These are phyloP conservation scores for Hypomyces perniciosus DNA, from an alignment of 2,329 filamentous ascomycete genomes.

Conservation along the genomic window DNA sequence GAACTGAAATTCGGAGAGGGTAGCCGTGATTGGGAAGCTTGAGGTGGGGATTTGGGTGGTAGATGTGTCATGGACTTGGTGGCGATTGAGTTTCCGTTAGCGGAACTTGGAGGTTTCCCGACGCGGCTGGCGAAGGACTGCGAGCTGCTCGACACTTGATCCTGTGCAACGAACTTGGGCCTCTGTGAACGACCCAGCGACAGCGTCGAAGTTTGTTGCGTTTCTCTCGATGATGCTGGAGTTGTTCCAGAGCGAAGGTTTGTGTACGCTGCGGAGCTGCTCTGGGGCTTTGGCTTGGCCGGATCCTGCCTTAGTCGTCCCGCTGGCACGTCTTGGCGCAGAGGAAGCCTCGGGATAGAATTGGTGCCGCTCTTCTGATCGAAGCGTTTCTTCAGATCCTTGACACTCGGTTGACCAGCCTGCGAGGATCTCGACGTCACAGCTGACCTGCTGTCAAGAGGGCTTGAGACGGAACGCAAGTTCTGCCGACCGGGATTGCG, in stretches of 20 bases:
- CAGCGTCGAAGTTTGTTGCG: constrained; percentile 6
- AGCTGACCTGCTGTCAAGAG: constrained; percentile 39
- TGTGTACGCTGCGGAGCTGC: constrained; percentile 36
- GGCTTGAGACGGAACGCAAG: constrained; percentile 51
- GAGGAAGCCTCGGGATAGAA: constrained; percentile 31
- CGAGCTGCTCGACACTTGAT: constrained; percentile 46
- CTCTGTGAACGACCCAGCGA: constrained; percentile 36
- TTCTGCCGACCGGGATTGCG: constrained; percentile 37
- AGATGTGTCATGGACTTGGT: constrained; percentile 31
- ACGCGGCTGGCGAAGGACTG: constrained; percentile 57
- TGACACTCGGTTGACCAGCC: constrained; percentile 60
- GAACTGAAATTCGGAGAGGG: constrained; percentile 29
- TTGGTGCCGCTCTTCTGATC: constrained; percentile 51
- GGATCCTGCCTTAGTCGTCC: constrained; percentile 27
- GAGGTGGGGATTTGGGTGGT: constrained; percentile 26
- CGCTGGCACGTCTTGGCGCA: constrained; percentile 28
- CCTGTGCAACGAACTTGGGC: constrained; percentile 42
- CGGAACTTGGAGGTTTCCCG: constrained; percentile 40
- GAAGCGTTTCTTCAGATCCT: constrained; percentile 73
- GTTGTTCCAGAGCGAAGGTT: constrained; percentile 27
- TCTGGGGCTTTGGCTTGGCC: constrained; percentile 27
- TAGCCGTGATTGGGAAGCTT: constrained; percentile 27
- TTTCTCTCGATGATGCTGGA: constrained; percentile 20
- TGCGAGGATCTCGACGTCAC: constrained; percentile 27
- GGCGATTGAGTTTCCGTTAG: constrained; percentile 28